Conservation (phyloP, 352 stramenopile genomes). For the Phytophthora melonis region DNA sequence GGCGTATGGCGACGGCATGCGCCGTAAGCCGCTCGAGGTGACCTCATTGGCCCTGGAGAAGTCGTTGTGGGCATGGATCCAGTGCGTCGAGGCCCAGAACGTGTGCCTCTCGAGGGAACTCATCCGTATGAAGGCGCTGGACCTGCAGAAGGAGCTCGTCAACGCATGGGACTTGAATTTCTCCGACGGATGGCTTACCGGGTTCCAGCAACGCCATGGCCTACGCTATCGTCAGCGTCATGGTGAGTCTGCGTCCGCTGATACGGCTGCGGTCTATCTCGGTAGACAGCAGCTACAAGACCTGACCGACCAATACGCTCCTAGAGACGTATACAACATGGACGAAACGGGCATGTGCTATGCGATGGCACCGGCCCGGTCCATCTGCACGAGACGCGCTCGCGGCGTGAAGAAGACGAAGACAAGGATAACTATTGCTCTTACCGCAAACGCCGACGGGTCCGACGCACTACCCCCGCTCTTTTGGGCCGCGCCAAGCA, state of each 20-base stretch:
- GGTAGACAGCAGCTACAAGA: too few species aligned
- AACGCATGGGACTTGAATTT: too few species aligned
- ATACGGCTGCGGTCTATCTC: neutral
- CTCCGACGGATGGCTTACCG: too few species aligned
- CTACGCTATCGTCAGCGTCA: too few species aligned
- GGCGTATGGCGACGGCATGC: too few species aligned
- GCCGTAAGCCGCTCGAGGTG: too few species aligned
- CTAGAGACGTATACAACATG: neutral
- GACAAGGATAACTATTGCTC: conserved; percentile 8
- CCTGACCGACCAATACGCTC: too few species aligned
- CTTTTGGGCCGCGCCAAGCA: neutral
- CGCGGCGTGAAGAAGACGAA: conserved; percentile 17
- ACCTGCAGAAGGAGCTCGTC: conserved; percentile 9
- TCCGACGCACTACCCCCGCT: neutral
- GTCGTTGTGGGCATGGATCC: too few species aligned
- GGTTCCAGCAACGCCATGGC: too few species aligned
- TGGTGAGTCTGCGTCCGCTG: neutral
- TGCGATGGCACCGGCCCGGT: conserved; percentile 5
- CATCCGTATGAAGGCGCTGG: conserved; percentile 7
- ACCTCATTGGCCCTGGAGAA: too few species aligned
- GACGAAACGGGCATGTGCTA: conserved; percentile 18
- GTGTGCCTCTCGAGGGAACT: conserved; percentile 1
- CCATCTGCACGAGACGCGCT: conserved; percentile 3
- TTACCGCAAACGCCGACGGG: conserved; percentile 24
- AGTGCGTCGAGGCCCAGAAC: neutral